phyloP scores from a whole-genome alignment of 139 green algal species.

The Picochlorum sp. region DNA sequence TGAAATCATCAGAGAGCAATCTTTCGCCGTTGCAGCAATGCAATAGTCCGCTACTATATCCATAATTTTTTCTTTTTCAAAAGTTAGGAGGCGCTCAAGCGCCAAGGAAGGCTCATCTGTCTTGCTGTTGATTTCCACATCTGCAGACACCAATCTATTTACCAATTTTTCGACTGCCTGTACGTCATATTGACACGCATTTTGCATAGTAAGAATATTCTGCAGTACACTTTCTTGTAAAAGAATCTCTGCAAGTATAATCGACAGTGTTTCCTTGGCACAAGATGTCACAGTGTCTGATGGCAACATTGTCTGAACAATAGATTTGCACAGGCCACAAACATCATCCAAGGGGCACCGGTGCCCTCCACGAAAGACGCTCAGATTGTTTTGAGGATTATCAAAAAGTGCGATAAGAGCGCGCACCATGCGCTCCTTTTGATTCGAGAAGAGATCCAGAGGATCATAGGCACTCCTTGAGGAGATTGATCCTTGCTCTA shows the following conservation, averaged over 20 bases:
- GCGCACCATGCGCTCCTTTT: constrained; percentile 21
- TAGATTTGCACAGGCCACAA: too few species aligned
- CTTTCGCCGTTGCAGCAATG: constrained; percentile 65
- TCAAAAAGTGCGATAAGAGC: constrained; percentile 35
- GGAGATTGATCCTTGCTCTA: constrained; percentile 32
- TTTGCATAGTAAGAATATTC: constrained; percentile 40
- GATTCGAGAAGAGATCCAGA: constrained; percentile 64
- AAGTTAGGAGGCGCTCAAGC: constrained; percentile 14
- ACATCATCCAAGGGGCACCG: background rate
- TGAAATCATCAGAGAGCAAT: constrained; percentile 75
- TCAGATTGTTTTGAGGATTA: constrained; percentile 68
- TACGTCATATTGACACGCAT: constrained; percentile 47
- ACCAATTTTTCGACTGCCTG: constrained; percentile 39
- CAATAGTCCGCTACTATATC: constrained; percentile 54
- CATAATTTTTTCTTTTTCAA: constrained; percentile 19
- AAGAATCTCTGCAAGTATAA: background rate
- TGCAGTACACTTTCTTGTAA: constrained; percentile 33
- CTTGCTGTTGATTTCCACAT: too few species aligned
- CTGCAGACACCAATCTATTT: constrained; percentile 8
- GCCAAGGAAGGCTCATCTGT: background rate
- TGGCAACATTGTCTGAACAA: too few species aligned
- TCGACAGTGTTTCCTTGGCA: background rate
- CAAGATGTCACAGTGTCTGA: background rate
- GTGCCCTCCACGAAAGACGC: constrained; percentile 53
- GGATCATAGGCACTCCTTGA: constrained; percentile 56